These are phyloP conservation scores for Metschnikowia cerradonensis DNA, from an alignment of 805 yeast genomes.

Conservation along the genomic window DNA sequence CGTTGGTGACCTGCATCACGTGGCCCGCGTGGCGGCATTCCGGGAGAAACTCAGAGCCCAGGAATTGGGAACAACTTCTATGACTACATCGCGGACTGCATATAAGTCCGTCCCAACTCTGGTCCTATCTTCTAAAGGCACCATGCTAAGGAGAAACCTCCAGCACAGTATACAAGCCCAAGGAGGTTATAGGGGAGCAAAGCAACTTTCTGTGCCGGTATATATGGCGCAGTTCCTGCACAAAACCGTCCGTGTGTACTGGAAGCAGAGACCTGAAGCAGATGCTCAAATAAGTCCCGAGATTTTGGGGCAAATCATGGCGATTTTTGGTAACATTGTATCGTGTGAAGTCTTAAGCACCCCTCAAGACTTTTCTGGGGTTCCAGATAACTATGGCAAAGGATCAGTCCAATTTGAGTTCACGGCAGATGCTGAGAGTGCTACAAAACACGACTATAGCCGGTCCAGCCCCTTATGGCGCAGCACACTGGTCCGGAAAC, in stretches of 20 bases:
- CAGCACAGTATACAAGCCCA: constrained; percentile 6
- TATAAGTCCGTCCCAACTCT: background rate
- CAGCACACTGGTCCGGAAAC: constrained; percentile 37
- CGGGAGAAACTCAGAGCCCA: constrained; percentile 27
- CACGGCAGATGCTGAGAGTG: constrained; percentile 27
- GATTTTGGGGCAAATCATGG: constrained; percentile 38
- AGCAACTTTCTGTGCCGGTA: constrained; percentile 17
- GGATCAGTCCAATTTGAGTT: constrained; percentile 34
- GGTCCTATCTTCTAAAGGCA: constrained; percentile 27
- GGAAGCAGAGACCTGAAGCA: constrained; percentile 43
- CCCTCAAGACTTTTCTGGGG: constrained; percentile 17
- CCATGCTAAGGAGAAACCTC: constrained; percentile 8
- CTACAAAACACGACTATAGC: constrained; percentile 40
- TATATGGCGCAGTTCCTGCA: constrained; percentile 5
- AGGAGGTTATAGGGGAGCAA: constrained; percentile 18
- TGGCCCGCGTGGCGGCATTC: constrained; percentile 21
- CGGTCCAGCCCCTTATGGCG: constrained; percentile 45
- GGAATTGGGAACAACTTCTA: constrained; percentile 8
- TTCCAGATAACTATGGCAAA: constrained; percentile 29
- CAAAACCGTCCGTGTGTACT: constrained; percentile 31
- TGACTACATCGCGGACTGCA: too few species aligned
- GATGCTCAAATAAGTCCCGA: constrained; percentile 28
- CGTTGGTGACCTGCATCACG: background rate
- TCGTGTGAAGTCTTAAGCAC: constrained; percentile 3
- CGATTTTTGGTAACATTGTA: constrained; percentile 41